A percentile compares a stretch with the other conserved stretches of the same genome.
Evolutionary conservation across 2,329 filamentous ascomycete genomes (phyloP).

Genomic region (Neocatenulostroma microsporum): DNA sequence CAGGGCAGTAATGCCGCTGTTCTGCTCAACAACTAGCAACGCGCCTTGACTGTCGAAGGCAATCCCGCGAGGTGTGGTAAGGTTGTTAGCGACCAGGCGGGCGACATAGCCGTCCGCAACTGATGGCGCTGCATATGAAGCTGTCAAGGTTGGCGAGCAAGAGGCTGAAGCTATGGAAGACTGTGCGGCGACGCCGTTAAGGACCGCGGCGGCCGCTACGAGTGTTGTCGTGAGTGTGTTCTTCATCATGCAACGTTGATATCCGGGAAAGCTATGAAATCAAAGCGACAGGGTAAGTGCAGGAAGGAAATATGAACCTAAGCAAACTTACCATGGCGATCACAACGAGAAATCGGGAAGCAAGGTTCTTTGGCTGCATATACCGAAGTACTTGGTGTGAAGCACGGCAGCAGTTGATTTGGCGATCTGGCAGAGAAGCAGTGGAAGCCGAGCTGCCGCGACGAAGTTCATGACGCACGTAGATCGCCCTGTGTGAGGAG

Average conservation of each 20-base stretch:
- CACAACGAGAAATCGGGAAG: too few species aligned
- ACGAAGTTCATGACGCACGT: too few species aligned
- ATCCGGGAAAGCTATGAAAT: too few species aligned
- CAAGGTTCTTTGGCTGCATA: too few species aligned
- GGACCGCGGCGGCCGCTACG: not conserved
- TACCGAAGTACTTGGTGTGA: too few species aligned
- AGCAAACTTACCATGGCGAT: too few species aligned
- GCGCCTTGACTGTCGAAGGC: constrained; percentile 42
- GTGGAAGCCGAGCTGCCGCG: too few species aligned
- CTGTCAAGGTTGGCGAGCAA: constrained; percentile 32
- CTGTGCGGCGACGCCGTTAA: not conserved
- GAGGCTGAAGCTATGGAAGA: constrained; percentile 12
- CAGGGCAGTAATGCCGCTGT: constrained; percentile 19
- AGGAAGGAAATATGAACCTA: too few species aligned
- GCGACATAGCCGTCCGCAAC: constrained; percentile 37
- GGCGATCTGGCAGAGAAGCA: too few species aligned
- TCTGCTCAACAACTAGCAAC: constrained; percentile 43
- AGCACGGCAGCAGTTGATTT: too few species aligned
- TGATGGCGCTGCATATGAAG: constrained; percentile 33
- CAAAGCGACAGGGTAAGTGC: not conserved
- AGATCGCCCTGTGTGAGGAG: too few species aligned
- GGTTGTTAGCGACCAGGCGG: constrained; percentile 39
- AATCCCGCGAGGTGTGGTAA: constrained; percentile 40
- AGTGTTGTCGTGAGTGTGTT: not conserved
- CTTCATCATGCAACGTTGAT: not conserved